Base-by-base conservation (phyloP, 805 yeast species). In the Yarrowia sp. region DNA sequence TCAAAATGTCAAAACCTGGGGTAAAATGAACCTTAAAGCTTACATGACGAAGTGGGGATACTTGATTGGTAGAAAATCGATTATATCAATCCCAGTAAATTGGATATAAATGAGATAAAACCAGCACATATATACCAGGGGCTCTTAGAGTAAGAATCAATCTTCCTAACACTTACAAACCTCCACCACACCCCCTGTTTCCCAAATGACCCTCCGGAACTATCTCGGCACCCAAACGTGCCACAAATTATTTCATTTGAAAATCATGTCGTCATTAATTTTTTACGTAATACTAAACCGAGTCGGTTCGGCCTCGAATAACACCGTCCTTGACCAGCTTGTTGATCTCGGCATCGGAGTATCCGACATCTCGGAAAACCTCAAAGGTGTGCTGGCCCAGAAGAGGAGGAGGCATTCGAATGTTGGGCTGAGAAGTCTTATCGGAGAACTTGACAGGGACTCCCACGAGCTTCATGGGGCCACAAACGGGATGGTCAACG, bases 361-460 rank as follows among this genome's bases (percentile, higher is more conserved):
- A 65, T 2, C 74, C 75, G 22, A 70, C 51, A 33, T 67, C 72
- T 8, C n/a, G 38, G 52, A 78, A 66, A 2, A 78, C 69, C 62
- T 75, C 77, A 12, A 36, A 58, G 1, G 79, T 76, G 66, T 78
- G 80, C 68, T 78, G 74, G 16, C 80, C 81, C 19, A 78, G 70
- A 16, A 72, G 66, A 2, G 81, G 81, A 7, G 81, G 80, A 9
- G 79, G 70, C 4, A 64, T 43, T 19, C 76, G 66, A 35, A 78
- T 69, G 11, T 61, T 49, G n/a, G 78, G 77, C 65, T 71, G 75
- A 11, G 40, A 41, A 1, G 54, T 26, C 12, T 78, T 72, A 38
- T 69, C 69, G 38, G 76, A 71, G 70, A 71, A 77, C 66, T 78
- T 78, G n/a, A 78, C 76, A 1, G 81, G 80, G 9, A 74, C 71